phyloP scores from a whole-genome alignment of 2,329 filamentous ascomycete species.

The Alternaria dauci region DNA sequence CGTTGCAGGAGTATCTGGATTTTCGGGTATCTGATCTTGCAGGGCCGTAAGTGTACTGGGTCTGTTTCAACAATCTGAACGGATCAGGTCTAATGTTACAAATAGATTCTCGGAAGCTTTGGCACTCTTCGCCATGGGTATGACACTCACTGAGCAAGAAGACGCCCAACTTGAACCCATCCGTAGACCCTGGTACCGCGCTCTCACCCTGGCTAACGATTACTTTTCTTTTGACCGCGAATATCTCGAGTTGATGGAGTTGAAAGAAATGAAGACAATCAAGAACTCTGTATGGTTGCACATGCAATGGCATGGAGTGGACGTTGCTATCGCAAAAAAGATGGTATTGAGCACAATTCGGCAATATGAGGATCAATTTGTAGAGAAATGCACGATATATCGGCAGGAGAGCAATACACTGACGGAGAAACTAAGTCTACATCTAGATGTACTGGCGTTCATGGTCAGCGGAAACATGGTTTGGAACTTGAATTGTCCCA shows the following conservation, averaged over 20 bases:
- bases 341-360: neutral
- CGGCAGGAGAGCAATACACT: neutral
- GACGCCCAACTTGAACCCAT: neutral
- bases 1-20: conserved; percentile 2
- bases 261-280: neutral
- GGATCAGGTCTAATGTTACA: neutral
- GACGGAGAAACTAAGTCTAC: neutral
- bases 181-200: neutral
- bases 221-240: conserved; percentile 9
- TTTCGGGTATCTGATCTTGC: conserved; percentile 1
- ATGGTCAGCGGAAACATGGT: neutral
- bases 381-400: neutral
- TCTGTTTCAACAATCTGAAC: too few relatives aligned
- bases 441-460: conserved; percentile 2
- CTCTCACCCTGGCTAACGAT: neutral
- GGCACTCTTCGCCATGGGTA: conserved; percentile 8
- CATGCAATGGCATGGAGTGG: conserved; percentile 3
- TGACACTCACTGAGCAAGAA: conserved; percentile 6
- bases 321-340: neutral
- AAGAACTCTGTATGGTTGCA: conserved; percentile 5
- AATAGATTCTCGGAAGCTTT: neutral
- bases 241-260: neutral
- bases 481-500: conserved; percentile 5
- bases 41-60: neutral
- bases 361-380: neutral